Evolutionary conservation across 139 green algal genomes (phyloP).

Genomic region (Chlorella sp.): DNA sequence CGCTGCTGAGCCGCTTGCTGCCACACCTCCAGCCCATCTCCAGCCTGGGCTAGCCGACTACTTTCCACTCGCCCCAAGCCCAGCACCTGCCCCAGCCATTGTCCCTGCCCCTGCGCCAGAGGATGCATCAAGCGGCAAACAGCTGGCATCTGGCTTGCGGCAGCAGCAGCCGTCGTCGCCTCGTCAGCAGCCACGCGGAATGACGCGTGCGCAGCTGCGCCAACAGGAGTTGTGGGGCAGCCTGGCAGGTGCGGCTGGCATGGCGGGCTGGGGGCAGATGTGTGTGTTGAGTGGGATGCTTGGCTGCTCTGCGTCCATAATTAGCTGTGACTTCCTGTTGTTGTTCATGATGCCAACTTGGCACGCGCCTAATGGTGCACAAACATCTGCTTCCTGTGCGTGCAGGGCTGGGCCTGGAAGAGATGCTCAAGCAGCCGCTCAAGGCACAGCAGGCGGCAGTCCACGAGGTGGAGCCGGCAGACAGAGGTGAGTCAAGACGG

Average conservation of each 20-base stretch:
- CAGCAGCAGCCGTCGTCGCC: neutral
- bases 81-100: neutral
- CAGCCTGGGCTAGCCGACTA: neutral
- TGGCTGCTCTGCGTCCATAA: neutral
- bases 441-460: neutral
- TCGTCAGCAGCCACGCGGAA: neutral
- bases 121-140: neutral
- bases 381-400: neutral
- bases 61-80: neutral
- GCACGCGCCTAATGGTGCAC: neutral
- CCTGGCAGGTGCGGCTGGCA: slow-evolving; percentile 1
- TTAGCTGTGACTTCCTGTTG: too few species aligned
- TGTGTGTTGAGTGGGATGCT: neutral
- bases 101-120: neutral
- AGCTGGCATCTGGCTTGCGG: neutral
- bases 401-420: slow-evolving; percentile 20
- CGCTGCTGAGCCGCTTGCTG: too few species aligned
- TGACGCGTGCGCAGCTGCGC: slow-evolving; percentile 24
- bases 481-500: neutral
- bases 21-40: neutral
- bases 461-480: neutral
- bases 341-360: too few species aligned
- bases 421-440: slow-evolving; percentile 1
- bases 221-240: slow-evolving; percentile 25
- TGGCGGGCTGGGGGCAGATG: neutral